phyloP scores from a whole-genome alignment of 176 grass and related monocot species.

The Carex kokanica region DNA sequence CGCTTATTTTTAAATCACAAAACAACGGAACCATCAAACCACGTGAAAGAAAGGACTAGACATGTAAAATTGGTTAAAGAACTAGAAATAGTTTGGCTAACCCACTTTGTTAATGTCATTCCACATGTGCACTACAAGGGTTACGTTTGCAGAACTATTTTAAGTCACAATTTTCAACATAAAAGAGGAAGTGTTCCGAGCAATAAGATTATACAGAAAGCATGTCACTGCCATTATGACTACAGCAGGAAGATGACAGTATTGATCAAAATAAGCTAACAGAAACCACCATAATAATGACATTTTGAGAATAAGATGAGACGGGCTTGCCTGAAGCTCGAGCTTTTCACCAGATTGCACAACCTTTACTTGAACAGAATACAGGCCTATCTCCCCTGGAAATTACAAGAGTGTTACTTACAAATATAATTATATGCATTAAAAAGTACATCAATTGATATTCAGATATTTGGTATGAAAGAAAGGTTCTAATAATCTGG shows the following conservation, averaged over 20 bases:
- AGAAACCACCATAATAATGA: not conserved
- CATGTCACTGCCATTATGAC: not conserved
- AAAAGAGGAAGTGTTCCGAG: not conserved
- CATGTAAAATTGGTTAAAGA: not conserved
- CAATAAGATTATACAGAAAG: not conserved
- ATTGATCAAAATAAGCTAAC: not conserved
- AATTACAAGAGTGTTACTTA: slow-evolving; percentile 10
- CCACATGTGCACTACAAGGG: not conserved
- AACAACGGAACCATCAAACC: not conserved
- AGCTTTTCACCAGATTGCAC: slow-evolving; percentile 88
- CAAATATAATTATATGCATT: not conserved
- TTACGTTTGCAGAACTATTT: not conserved
- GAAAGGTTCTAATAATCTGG: not conserved
- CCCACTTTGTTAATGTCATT: not conserved
- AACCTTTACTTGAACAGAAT: slow-evolving; percentile 66
- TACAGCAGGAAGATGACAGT: not conserved
- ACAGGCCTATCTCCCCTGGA: slow-evolving; percentile 83
- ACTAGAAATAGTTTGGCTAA: not conserved
- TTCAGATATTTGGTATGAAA: not conserved
- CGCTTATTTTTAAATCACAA: not conserved
- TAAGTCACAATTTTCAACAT: not conserved
- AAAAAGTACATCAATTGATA: not conserved
- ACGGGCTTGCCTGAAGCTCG: slow-evolving; percentile 68
- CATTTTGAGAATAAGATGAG: not conserved
- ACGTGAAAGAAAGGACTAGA: not conserved